A percentile compares a stretch with the other conserved stretches of the same genome.
These are phyloP conservation scores for Bimuria novae-zelandiae DNA, from an alignment of 2,329 filamentous ascomycete genomes.

Conservation along the genomic window DNA sequence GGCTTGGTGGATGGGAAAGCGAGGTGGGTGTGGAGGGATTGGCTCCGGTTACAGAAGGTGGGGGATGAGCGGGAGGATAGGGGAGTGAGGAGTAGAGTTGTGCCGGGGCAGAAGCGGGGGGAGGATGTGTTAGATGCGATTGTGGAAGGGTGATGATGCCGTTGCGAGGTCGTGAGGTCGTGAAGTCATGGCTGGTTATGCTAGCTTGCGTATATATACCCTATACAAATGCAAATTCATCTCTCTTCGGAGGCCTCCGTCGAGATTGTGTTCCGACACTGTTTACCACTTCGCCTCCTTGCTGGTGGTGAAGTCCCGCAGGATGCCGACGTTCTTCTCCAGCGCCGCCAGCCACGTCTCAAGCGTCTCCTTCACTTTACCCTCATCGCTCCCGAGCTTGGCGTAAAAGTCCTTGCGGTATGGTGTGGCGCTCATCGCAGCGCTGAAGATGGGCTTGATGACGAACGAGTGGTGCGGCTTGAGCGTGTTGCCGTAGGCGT, in stretches of 20 bases:
- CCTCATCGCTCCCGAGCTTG: conserved; percentile 74
- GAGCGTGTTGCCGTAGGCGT: conserved; percentile 82
- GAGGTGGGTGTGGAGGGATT: conserved; percentile 67
- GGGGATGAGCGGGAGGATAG: conserved; percentile 60
- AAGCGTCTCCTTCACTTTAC: conserved; percentile 67
- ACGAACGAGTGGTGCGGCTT: conserved; percentile 90
- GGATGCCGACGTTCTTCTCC: conserved; percentile 76
- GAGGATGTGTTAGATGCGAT: conserved; percentile 1
- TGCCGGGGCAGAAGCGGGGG: conserved; percentile 36
- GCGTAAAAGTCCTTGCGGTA: conserved; percentile 92
- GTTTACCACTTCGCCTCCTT: conserved; percentile 42
- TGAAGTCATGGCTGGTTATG: background rate
- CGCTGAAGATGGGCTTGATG: conserved; percentile 88
- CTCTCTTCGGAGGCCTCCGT: background rate
- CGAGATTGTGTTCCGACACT: background rate
- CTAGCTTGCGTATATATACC: background rate
- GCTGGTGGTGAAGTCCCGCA: conserved; percentile 62
- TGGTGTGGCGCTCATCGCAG: conserved; percentile 90
- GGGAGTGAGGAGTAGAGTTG: conserved; percentile 49
- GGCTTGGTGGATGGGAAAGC: conserved; percentile 76
- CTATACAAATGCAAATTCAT: background rate
- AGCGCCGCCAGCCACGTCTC: conserved; percentile 75
- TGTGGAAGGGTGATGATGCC: background rate
- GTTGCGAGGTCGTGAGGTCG: background rate
- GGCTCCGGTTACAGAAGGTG: conserved; percentile 55